Percentiles rank a stretch among this genome's conserved stretches.
Conservation (phyloP, 140 eudicot genomes). For the Ambrosia hybrid region DNA sequence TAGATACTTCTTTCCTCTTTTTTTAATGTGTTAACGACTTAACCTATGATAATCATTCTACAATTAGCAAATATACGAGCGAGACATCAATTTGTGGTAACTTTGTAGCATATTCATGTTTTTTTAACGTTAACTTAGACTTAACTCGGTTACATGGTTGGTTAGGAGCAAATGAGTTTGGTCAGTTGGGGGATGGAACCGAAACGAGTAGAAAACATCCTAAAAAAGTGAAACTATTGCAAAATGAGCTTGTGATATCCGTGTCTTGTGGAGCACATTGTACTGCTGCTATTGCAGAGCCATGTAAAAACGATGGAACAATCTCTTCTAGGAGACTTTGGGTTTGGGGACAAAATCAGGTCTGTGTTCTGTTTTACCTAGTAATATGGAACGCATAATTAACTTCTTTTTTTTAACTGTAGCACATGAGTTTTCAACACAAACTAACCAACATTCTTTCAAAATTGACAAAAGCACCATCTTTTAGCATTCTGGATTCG, state of each 20-base stretch:
- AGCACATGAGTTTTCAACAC: too few species aligned
- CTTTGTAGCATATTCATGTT: constrained; percentile 10
- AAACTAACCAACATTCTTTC: too few species aligned
- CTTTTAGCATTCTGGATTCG: constrained; percentile 8
- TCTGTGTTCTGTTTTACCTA: constrained; percentile 20
- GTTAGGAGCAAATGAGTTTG: constrained; percentile 97
- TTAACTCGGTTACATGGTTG: constrained; percentile 20
- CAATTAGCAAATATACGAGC: neutral
- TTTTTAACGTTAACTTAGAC: constrained; percentile 6
- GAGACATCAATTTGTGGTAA: constrained; percentile 9
- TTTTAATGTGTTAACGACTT: neutral
- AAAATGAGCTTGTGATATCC: constrained; percentile 70
- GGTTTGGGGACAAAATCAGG: constrained; percentile 99
- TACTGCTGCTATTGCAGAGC: constrained; percentile 96
- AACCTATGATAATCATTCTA: constrained; percentile 11
- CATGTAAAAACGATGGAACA: constrained; percentile 88
- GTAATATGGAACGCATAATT: neutral
- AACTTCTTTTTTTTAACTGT: too few species aligned
- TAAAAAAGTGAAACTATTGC: constrained; percentile 67
- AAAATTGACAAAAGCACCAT: too few species aligned
- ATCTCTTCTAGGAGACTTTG: constrained; percentile 73
- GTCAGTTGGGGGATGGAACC: constrained; percentile 98
- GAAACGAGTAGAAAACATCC: constrained; percentile 79
- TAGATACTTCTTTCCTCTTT: constrained; percentile 23
- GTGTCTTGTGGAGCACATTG: constrained; percentile 98